Percentiles rank a stretch among this genome's conserved stretches.
phyloP scores from a whole-genome alignment of 768 basidiomycete species.

The Leccinum ochraceum region DNA sequence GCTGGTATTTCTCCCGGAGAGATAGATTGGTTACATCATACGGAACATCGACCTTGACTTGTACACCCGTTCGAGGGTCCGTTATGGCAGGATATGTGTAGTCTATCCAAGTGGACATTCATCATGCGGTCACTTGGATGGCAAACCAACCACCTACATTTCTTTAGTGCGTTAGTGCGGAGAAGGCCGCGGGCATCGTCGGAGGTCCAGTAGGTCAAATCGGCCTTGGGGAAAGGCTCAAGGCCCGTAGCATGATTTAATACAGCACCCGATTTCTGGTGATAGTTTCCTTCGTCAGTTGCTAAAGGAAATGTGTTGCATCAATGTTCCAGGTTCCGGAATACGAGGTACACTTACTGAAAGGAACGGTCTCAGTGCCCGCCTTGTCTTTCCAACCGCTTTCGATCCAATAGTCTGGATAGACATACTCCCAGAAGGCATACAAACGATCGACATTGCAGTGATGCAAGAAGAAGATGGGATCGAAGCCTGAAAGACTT shows the following conservation, averaged over 20 bases:
- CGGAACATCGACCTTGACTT: constrained; percentile 13
- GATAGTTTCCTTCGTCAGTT: constrained; percentile 2
- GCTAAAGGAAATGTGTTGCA: neutral
- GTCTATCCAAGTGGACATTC: constrained; percentile 6
- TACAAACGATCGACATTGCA: constrained; percentile 21
- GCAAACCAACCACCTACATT: constrained; percentile 6
- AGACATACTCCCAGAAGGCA: constrained; percentile 25
- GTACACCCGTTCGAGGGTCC: constrained; percentile 1
- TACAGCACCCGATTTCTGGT: neutral
- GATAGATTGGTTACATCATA: constrained; percentile 2
- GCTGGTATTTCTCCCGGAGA: constrained; percentile 10
- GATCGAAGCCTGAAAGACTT: constrained; percentile 14
- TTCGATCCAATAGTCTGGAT: constrained; percentile 12
- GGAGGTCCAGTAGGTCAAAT: constrained; percentile 17
- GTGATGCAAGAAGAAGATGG: constrained; percentile 23
- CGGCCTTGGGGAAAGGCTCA: constrained; percentile 15
- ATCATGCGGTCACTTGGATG: neutral
- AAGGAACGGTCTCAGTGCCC: constrained; percentile 2
- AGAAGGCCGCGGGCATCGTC: constrained; percentile 11
- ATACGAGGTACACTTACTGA: constrained; percentile 5
- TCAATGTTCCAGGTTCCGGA: neutral
- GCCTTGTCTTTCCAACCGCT: constrained; percentile 12
- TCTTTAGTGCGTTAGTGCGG: neutral
- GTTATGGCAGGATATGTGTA: constrained; percentile 23
- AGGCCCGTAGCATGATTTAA: constrained; percentile 3